Percentiles rank a stretch among this genome's conserved stretches.
Conservation (phyloP, 768 basidiomycete genomes). For the Pulveroboletus sp. region DNA sequence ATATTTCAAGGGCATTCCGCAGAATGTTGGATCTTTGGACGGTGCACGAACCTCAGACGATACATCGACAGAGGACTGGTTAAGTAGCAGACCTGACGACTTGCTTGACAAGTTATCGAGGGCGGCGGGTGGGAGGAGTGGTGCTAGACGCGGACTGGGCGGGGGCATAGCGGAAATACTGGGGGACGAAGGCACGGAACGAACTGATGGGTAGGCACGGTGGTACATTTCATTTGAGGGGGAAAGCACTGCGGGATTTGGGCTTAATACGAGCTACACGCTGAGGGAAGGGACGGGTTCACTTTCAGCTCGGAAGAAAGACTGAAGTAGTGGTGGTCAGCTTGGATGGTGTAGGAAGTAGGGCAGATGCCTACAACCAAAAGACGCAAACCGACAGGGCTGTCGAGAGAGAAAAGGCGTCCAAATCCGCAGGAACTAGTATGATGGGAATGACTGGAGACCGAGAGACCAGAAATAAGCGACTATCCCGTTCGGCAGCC, state of each 20-base stretch:
- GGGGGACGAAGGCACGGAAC: constrained; percentile 47
- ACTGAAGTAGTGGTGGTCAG: not conserved
- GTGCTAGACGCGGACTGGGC: constrained; percentile 42
- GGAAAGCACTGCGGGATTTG: constrained; percentile 25
- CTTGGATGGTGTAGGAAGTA: not conserved
- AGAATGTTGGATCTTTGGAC: constrained; percentile 47
- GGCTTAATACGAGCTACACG: constrained; percentile 13
- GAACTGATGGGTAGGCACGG: constrained; percentile 51
- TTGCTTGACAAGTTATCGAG: constrained; percentile 40
- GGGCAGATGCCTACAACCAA: not conserved
- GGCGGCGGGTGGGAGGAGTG: constrained; percentile 47
- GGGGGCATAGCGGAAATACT: constrained; percentile 16
- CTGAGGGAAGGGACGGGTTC: constrained; percentile 6
- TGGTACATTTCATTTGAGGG: constrained; percentile 56
- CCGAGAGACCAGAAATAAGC: not conserved
- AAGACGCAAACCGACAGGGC: constrained; percentile 9
- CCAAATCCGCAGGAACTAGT: not conserved
- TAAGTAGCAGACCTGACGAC: constrained; percentile 32
- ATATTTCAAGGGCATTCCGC: constrained; percentile 74
- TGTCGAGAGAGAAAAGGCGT: constrained; percentile 2
- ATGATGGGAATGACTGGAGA: constrained; percentile 3
- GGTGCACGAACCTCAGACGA: constrained; percentile 24
- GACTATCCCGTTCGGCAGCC: not conserved
- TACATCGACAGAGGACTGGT: constrained; percentile 32
- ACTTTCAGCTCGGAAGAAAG: constrained; percentile 15